Evolutionary conservation across 2,329 filamentous ascomycete genomes (phyloP).

Genomic region (Fonsecaea pugnacius): DNA sequence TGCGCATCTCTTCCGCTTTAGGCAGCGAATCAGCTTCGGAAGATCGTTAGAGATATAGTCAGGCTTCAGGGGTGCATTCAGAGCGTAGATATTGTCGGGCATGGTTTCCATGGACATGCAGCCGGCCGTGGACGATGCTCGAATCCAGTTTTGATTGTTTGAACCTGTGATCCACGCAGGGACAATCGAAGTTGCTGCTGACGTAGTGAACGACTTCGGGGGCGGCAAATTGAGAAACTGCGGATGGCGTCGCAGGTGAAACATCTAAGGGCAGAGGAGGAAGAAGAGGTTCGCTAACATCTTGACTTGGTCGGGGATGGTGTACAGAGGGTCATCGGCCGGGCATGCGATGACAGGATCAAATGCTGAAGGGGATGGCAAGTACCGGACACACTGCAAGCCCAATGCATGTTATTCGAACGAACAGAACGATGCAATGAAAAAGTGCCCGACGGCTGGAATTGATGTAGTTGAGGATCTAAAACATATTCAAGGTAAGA

Average conservation of each 20-base stretch:
- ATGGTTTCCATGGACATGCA: constrained; percentile 25
- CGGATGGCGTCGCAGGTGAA: background rate
- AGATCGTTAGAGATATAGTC: constrained; percentile 8
- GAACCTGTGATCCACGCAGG: constrained; percentile 27
- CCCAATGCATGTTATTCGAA: too few species aligned
- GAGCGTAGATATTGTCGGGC: constrained; percentile 17
- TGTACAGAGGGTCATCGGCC: background rate
- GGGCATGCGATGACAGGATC: too few species aligned
- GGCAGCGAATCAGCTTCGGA: constrained; percentile 25
- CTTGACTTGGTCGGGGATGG: background rate
- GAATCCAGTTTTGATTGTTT: constrained; percentile 21
- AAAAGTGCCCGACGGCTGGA: too few species aligned
- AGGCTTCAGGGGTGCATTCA: constrained; percentile 25
- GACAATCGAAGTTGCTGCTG: constrained; percentile 17
- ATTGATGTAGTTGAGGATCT: too few species aligned
- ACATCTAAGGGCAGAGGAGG: background rate
- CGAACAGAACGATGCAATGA: too few species aligned
- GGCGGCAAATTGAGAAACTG: background rate
- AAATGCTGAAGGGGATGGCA: too few species aligned
- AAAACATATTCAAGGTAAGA: background rate
- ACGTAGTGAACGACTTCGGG: background rate
- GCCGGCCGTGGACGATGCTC: constrained; percentile 19
- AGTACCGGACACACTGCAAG: too few species aligned
- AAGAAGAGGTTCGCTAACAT: background rate
- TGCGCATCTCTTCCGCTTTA: constrained; percentile 2